Conservation (phyloP, 345 rosid genomes). For the Salix brachista region DNA sequence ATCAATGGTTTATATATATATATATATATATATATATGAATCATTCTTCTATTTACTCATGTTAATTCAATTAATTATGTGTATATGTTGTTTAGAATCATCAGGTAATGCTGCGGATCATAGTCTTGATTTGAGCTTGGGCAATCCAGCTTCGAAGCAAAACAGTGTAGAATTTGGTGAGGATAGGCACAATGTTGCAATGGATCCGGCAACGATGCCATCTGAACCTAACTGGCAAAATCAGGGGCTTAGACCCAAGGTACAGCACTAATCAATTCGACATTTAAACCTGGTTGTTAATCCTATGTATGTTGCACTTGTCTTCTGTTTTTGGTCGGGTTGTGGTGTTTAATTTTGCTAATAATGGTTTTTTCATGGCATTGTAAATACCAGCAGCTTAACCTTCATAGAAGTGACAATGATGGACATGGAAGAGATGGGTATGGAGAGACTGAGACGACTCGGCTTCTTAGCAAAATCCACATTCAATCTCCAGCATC, state of each 20-base stretch:
- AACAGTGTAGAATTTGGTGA: conserved; percentile 15
- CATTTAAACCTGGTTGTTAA: not conserved
- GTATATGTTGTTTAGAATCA: conserved; percentile 28
- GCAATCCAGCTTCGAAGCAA: conserved; percentile 46
- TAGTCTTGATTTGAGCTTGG: conserved; percentile 82
- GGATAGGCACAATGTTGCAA: conserved; percentile 18
- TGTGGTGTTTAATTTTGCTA: not conserved
- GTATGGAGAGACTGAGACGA: conserved; percentile 43
- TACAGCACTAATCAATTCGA: not conserved
- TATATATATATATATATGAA: too few species aligned
- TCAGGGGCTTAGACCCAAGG: conserved; percentile 42
- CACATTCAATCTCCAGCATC: conserved; percentile 48
- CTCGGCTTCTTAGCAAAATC: conserved; percentile 53
- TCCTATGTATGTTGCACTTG: not conserved
- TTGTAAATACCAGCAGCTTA: conserved; percentile 11
- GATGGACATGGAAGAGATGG: conserved; percentile 26
- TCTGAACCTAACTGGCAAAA: conserved; percentile 41
- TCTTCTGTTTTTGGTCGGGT: not conserved
- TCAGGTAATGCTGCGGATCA: conserved; percentile 50
- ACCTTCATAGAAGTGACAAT: conserved; percentile 21
- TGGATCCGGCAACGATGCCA: conserved; percentile 24
- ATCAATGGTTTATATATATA: not conserved
- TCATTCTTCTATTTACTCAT: not conserved
- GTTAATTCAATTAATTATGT: not conserved
- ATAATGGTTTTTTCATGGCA: not conserved